Percentiles rank a stretch among this genome's conserved stretches.
These are phyloP conservation scores for Pluteus cervinus DNA, from an alignment of 768 basidiomycete species.

Conservation along the genomic window DNA sequence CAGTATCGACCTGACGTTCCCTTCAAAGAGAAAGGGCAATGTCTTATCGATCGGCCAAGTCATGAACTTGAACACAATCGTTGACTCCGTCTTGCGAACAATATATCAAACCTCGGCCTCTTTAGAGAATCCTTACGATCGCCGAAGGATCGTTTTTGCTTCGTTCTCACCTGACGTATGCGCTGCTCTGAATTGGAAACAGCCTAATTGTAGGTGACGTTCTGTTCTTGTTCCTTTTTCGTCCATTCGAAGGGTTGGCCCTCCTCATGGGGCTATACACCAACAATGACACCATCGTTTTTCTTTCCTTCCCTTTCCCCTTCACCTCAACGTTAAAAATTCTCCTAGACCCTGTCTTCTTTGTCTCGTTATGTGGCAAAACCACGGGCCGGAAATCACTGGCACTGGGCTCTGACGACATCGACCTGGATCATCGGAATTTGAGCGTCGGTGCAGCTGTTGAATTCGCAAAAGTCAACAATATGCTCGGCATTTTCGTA, in stretches of 20 bases:
- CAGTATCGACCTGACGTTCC: constrained; percentile 80
- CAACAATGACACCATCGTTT: no score
- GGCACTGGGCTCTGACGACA: constrained; percentile 30
- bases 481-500: constrained; percentile 86
- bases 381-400: constrained; percentile 31
- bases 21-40: constrained; percentile 42
- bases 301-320: neutral
- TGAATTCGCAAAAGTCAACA: constrained; percentile 89
- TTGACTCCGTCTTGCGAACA: constrained; percentile 78
- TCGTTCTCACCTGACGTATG: constrained; percentile 90
- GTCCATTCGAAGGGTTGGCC: constrained; percentile 2
- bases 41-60: constrained; percentile 41
- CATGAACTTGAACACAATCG: constrained; percentile 72
- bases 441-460: constrained; percentile 85
- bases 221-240: constrained; percentile 5
- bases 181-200: constrained; percentile 95
- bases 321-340: neutral
- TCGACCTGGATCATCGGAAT: constrained; percentile 42
- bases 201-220: constrained; percentile 81
- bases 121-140: constrained; percentile 42
- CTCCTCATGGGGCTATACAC: no score
- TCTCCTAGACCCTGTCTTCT: constrained; percentile 85
- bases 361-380: constrained; percentile 83
- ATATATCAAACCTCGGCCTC: constrained; percentile 66
- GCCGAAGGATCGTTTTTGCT: constrained; percentile 84